phyloP scores from a whole-genome alignment of 257 asterid species.

The Anisodus acutangulus region DNA sequence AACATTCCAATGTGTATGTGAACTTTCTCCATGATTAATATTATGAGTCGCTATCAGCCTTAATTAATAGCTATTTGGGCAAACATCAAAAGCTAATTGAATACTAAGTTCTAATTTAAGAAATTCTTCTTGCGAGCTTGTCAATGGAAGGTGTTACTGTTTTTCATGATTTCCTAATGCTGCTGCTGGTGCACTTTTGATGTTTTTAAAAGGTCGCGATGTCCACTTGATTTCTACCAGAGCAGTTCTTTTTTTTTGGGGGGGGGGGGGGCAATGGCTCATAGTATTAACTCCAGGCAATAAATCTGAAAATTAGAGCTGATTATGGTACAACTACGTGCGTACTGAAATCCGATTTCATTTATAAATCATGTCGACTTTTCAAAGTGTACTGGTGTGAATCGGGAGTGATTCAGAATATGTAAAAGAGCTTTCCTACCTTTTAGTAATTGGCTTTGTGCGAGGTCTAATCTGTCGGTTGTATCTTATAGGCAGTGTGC shows the following conservation, averaged over 20 bases:
- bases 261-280: not conserved
- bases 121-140: not conserved
- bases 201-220: not conserved
- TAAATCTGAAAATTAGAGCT: not conserved
- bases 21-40: not conserved
- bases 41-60: not conserved
- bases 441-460: slow-evolving; percentile 12
- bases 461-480: not conserved
- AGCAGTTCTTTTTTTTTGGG: not conserved
- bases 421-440: not conserved
- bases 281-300: not conserved
- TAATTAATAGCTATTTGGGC: not conserved
- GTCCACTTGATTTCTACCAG: not conserved
- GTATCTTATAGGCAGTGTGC: slow-evolving; percentile 43
- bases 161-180: not conserved
- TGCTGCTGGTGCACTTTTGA: not conserved
- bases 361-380: not conserved
- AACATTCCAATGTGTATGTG: not conserved
- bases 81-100: not conserved
- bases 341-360: not conserved
- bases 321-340: not conserved
- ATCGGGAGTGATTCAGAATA: not conserved
- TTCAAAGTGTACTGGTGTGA: not conserved
- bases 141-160: not conserved
- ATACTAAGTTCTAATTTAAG: not conserved